A percentile compares a stretch with the other conserved stretches of the same genome.
Conservation (phyloP, 768 basidiomycete species). For the Inosperma sp. region DNA sequence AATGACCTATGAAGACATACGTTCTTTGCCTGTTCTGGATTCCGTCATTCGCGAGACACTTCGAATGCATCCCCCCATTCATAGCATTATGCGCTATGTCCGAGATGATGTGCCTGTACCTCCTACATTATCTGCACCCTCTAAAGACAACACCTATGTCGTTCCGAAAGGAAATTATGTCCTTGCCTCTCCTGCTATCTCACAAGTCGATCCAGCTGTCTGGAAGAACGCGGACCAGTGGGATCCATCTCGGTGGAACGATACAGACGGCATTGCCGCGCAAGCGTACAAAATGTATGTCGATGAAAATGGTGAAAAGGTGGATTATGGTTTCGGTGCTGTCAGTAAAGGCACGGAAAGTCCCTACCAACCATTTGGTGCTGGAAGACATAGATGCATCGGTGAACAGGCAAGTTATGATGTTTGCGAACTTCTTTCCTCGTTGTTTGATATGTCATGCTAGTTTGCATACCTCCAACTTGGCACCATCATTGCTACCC, state of each 20-base stretch:
- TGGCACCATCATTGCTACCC: conserved; percentile 71
- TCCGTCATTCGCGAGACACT: conserved; percentile 91
- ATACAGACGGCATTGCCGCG: conserved; percentile 76
- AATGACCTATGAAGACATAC: conserved; percentile 83
- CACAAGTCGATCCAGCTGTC: conserved; percentile 77
- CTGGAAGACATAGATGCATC: conserved; percentile 92
- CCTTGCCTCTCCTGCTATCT: conserved; percentile 82
- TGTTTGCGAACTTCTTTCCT: not conserved
- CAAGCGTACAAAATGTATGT: conserved; percentile 71
- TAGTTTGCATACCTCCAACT: conserved; percentile 95
- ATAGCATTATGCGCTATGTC: conserved; percentile 92
- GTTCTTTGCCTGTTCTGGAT: conserved; percentile 78
- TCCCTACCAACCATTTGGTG: conserved; percentile 97
- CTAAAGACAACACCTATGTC: conserved; percentile 69
- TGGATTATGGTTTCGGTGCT: conserved; percentile 94
- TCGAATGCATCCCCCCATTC: conserved; percentile 91
- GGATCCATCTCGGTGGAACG: conserved; percentile 83
- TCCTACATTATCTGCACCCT: conserved; percentile 70
- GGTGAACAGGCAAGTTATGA: conserved; percentile 66
- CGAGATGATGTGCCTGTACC: conserved; percentile 83
- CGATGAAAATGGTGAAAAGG: conserved; percentile 77
- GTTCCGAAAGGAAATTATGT: conserved; percentile 89
- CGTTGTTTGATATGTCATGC: not conserved
- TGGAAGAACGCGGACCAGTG: conserved; percentile 74
- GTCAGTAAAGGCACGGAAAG: conserved; percentile 96